Evolutionary conservation across 192 early-diverging fungal genomes (phyloP).

Genomic region (Geosiphon pyriformis): DNA sequence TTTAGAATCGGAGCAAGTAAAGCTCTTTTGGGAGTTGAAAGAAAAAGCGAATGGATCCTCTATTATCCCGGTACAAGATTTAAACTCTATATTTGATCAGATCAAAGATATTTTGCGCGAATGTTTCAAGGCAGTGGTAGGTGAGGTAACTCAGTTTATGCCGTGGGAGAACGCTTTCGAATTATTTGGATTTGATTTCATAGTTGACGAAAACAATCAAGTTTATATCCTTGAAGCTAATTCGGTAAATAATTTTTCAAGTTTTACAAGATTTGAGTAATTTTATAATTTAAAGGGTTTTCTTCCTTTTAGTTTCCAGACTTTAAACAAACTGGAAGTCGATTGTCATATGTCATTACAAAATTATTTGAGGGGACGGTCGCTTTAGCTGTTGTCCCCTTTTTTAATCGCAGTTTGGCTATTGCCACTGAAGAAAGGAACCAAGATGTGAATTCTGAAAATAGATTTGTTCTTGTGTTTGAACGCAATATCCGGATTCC

Average conservation of each 20-base stretch:
- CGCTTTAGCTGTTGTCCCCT: conserved; percentile 30
- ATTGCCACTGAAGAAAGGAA: no score
- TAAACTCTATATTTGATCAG: conserved; percentile 46
- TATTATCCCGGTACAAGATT: conserved; percentile 25
- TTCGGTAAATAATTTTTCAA: conserved; percentile 34
- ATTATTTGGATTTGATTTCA: conserved; percentile 63
- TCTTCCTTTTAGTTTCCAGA: conserved; percentile 46
- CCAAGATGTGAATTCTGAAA: no score
- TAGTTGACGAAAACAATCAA: conserved; percentile 49
- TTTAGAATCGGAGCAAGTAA: conserved; percentile 49
- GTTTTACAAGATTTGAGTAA: neutral
- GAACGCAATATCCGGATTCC: no score
- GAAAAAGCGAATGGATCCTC: conserved; percentile 25
- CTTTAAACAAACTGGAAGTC: conserved; percentile 59
- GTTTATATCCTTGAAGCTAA: conserved; percentile 58
- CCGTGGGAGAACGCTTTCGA: conserved; percentile 58
- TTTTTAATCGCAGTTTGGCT: no score
- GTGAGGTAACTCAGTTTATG: conserved; percentile 60
- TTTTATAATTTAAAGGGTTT: neutral
- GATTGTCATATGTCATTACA: conserved; percentile 48
- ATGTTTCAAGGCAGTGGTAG: conserved; percentile 53
- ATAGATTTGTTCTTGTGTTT: no score
- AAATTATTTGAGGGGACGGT: conserved; percentile 54
- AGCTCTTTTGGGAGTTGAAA: conserved; percentile 50
- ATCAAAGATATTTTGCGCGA: conserved; percentile 51